Percentiles rank a stretch among this genome's conserved stretches.
Evolutionary conservation across 257 asterid species (phyloP).

Genomic region (Fraxinus cuspidata): DNA sequence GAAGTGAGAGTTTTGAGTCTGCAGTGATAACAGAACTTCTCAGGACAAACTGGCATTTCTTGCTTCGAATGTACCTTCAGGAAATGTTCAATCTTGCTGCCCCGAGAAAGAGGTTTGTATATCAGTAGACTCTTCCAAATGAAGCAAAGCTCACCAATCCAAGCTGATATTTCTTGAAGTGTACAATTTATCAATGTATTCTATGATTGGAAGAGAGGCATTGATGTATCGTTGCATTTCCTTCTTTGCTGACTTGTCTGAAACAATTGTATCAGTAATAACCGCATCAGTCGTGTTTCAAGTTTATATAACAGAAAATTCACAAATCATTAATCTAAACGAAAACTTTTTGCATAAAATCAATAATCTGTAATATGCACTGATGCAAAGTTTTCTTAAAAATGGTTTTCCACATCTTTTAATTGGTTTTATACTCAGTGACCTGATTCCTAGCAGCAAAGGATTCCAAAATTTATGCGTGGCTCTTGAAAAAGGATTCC

Average conservation of each 20-base stretch:
- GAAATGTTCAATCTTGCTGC: background rate
- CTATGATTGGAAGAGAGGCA: constrained; percentile 73
- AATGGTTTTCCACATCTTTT: too few relatives aligned
- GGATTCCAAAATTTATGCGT: too few relatives aligned
- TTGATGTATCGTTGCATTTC: constrained; percentile 78
- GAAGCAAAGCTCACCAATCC: constrained; percentile 68
- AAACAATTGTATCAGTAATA: constrained; percentile 3
- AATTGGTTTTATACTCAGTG: too few relatives aligned
- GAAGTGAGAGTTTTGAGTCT: background rate
- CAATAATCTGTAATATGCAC: background rate
- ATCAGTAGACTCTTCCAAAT: background rate
- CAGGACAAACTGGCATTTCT: background rate
- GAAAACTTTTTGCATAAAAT: background rate
- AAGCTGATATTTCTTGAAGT: constrained; percentile 59
- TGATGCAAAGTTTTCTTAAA: background rate
- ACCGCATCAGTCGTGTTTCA: background rate
- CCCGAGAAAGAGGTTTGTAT: background rate
- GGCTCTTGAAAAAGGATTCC: too few relatives aligned
- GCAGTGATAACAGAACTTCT: background rate
- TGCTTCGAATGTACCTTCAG: background rate
- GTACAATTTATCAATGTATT: constrained; percentile 74
- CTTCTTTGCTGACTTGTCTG: constrained; percentile 74
- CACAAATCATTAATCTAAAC: background rate
- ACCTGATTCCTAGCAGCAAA: too few relatives aligned
- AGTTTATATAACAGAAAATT: background rate